Percentiles rank a stretch among this genome's conserved stretches.
phyloP scores from a whole-genome alignment of 169 alveolate species.

The Plasmodium gonderi region DNA sequence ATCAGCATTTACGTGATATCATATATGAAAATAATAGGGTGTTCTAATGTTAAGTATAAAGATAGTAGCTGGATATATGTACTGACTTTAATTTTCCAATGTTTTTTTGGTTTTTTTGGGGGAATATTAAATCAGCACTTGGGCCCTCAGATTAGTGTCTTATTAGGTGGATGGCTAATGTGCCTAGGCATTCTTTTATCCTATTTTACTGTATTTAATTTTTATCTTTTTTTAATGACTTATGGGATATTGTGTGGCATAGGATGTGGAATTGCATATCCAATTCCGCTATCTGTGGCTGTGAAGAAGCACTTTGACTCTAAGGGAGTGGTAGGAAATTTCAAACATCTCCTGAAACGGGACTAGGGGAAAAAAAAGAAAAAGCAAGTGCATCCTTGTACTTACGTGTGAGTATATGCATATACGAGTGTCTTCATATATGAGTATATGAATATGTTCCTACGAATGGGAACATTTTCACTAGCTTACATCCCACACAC shows the following conservation, averaged over 20 bases:
- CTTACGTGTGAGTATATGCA: neutral
- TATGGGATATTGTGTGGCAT: constrained; percentile 74
- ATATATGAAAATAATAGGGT: constrained; percentile 80
- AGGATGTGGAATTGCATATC: constrained; percentile 76
- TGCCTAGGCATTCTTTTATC: constrained; percentile 66
- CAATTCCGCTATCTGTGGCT: constrained; percentile 71
- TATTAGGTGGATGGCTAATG: constrained; percentile 72
- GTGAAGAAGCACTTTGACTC: constrained; percentile 59
- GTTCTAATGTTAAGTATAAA: constrained; percentile 66
- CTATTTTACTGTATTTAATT: constrained; percentile 68
- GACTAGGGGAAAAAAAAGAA: too few relatives aligned
- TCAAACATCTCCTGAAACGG: too few relatives aligned
- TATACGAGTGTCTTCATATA: neutral
- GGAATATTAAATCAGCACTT: constrained; percentile 63
- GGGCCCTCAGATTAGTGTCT: constrained; percentile 71
- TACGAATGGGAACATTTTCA: too few relatives aligned
- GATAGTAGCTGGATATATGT: constrained; percentile 75
- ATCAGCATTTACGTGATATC: constrained; percentile 79
- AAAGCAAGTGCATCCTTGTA: too few relatives aligned
- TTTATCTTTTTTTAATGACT: constrained; percentile 58
- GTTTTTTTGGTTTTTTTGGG: constrained; percentile 73
- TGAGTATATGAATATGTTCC: neutral
- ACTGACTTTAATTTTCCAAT: constrained; percentile 47
- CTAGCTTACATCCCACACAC: too few relatives aligned
- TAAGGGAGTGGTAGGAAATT: constrained; percentile 66